These are phyloP conservation scores for Aspergillus hancockii DNA, from an alignment of 495 filamentous ascomycete species.

Conservation along the genomic window DNA sequence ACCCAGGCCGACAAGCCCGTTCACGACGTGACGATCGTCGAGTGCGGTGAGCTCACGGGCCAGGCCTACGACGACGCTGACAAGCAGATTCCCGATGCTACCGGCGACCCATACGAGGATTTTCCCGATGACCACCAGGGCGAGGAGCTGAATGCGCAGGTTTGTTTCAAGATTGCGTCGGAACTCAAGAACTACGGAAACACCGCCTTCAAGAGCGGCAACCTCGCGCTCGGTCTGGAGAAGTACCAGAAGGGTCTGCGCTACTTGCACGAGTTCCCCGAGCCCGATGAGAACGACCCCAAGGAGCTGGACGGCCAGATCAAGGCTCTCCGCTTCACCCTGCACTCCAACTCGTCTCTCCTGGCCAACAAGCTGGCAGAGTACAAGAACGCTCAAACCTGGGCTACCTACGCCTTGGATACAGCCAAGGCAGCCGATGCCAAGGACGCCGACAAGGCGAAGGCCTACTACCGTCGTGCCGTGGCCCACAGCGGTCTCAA, in stretches of 20 bases:
- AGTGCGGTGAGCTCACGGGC: slow-evolving; percentile 84
- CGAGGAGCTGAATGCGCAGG: slow-evolving; percentile 56
- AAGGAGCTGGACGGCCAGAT: slow-evolving; percentile 66
- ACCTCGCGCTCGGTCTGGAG: slow-evolving; percentile 70
- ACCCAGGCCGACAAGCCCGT: slow-evolving; percentile 81
- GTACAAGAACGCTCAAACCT: slow-evolving; percentile 66
- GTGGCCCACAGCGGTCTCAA: slow-evolving; percentile 71
- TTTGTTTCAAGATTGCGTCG: slow-evolving; percentile 67
- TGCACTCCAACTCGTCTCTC: slow-evolving; percentile 77
- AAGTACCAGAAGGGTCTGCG: slow-evolving; percentile 99
- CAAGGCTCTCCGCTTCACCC: slow-evolving; percentile 69
- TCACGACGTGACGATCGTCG: slow-evolving; percentile 69
- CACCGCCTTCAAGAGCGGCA: slow-evolving; percentile 79
- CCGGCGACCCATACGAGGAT: slow-evolving; percentile 93
- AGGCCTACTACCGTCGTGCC: slow-evolving; percentile 83
- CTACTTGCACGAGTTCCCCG: slow-evolving; percentile 88
- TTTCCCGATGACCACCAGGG: slow-evolving; percentile 88
- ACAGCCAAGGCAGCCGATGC: slow-evolving; percentile 55
- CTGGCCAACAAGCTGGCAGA: slow-evolving; percentile 77
- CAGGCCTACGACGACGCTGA: slow-evolving; percentile 62
- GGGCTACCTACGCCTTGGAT: slow-evolving; percentile 73
- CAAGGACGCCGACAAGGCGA: slow-evolving; percentile 78
- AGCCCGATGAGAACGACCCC: slow-evolving; percentile 63
- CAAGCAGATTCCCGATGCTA: slow-evolving; percentile 69
- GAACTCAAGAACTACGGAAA: slow-evolving; percentile 92